Conservation (phyloP, 306 rosid genomes). For the Lablab purpureus region DNA sequence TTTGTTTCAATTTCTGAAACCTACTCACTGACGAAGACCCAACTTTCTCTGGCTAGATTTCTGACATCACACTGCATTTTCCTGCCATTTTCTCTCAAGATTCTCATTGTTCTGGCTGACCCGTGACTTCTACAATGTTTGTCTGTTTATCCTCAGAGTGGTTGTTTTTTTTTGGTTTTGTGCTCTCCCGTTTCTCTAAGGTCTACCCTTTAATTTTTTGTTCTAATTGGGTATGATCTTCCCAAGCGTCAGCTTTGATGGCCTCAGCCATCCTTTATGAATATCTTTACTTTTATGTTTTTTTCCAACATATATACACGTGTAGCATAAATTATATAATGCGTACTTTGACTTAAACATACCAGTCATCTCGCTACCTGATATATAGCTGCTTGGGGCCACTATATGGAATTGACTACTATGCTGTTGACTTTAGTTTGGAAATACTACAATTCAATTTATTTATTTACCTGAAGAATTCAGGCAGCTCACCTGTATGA, state of each 20-base stretch:
- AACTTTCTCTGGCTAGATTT: neutral
- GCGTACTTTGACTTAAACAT: neutral
- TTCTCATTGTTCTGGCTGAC: neutral
- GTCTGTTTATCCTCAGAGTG: neutral
- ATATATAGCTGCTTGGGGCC: neutral
- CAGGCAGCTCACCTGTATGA: slow-evolving; percentile 14
- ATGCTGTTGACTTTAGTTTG: slow-evolving; percentile 26
- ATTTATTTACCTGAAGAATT: slow-evolving; percentile 8
- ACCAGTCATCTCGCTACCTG: neutral
- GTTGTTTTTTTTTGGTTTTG: neutral
- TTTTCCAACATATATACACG: neutral
- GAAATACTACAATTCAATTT: slow-evolving; percentile 32
- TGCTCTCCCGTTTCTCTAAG: neutral
- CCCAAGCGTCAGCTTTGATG: neutral
- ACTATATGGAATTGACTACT: neutral
- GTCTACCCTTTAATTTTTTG: neutral
- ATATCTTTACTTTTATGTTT: neutral
- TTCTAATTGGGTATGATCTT: neutral
- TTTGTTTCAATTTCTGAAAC: neutral
- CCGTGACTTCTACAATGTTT: neutral
- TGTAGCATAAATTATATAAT: neutral
- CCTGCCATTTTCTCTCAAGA: neutral
- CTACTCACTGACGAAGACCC: neutral
- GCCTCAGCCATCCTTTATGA: neutral
- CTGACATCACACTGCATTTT: neutral